These are phyloP conservation scores for Salvia hispanica DNA, from an alignment of 257 asterid genomes.

Conservation along the genomic window DNA sequence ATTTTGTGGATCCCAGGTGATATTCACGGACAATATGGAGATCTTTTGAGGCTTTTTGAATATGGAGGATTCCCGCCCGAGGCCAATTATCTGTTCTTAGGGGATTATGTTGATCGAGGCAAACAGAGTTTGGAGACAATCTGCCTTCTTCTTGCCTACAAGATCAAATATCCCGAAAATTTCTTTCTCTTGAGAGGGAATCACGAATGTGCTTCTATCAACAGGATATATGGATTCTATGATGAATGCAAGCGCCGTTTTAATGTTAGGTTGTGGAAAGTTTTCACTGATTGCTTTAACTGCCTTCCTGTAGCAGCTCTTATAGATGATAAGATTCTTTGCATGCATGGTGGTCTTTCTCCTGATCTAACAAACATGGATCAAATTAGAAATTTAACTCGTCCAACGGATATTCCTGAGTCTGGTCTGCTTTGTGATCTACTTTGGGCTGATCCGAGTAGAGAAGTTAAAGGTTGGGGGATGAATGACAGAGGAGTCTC, in stretches of 20 bases:
- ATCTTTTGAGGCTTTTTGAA: constrained; percentile 61
- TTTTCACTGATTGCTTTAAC: constrained; percentile 60
- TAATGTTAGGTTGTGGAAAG: constrained; percentile 58
- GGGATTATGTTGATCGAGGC: constrained; percentile 67
- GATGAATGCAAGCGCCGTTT: constrained; percentile 63
- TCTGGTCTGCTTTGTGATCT: constrained; percentile 63
- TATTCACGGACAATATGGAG: constrained; percentile 64
- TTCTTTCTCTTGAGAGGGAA: constrained; percentile 61
- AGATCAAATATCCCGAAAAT: constrained; percentile 61
- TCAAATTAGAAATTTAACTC: constrained; percentile 56
- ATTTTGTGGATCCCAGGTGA: constrained; percentile 44
- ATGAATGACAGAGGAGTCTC: constrained; percentile 61
- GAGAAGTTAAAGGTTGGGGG: constrained; percentile 65
- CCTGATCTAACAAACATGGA: constrained; percentile 54
- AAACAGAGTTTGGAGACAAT: constrained; percentile 62
- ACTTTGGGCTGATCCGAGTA: constrained; percentile 66
- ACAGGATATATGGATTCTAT: constrained; percentile 63
- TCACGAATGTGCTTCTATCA: constrained; percentile 63
- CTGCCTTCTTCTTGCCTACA: constrained; percentile 67
- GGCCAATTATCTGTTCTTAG: constrained; percentile 63
- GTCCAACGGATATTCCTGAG: constrained; percentile 63
- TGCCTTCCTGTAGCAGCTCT: constrained; percentile 70
- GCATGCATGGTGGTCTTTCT: constrained; percentile 73
- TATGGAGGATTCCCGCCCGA: constrained; percentile 68
- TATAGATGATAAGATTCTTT: constrained; percentile 60